These are phyloP conservation scores for Aureobasidium sp. DNA, from an alignment of 2,329 filamentous ascomycete genomes.

Conservation along the genomic window DNA sequence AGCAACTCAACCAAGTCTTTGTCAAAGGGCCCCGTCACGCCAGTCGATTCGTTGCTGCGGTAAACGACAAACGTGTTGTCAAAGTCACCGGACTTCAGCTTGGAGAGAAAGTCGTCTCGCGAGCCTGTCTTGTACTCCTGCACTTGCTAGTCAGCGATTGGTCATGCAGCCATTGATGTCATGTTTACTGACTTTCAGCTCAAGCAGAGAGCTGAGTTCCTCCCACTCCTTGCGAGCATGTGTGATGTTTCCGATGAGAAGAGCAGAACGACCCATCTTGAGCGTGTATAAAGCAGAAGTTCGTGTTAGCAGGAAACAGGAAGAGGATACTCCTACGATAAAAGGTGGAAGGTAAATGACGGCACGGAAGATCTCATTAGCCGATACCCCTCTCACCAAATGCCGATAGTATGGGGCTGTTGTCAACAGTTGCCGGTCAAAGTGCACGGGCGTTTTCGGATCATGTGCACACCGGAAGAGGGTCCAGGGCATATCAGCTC, in stretches of 20 bases:
- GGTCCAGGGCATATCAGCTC: neutral
- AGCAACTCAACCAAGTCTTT: slow-evolving; percentile 35
- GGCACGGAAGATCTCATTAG: neutral
- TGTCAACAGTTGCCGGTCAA: neutral
- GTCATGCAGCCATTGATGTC: neutral
- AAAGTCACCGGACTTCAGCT: slow-evolving; percentile 47
- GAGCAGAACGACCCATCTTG: slow-evolving; percentile 23
- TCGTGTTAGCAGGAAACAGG: neutral
- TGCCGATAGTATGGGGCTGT: neutral
- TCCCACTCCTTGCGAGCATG: slow-evolving; percentile 42
- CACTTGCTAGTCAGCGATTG: neutral
- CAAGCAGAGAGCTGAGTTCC: slow-evolving; percentile 26
- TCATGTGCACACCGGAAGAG: neutral
- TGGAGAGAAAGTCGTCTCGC: slow-evolving; percentile 47
- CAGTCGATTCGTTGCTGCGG: slow-evolving; percentile 49
- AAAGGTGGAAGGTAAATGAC: neutral
- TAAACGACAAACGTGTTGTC: slow-evolving; percentile 50
- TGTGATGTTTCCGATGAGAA: slow-evolving; percentile 38
- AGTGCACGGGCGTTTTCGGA: neutral
- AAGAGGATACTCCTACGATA: neutral
- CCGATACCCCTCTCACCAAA: neutral
- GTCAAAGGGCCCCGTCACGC: slow-evolving; percentile 39
- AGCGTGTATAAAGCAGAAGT: neutral
- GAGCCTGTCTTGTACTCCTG: slow-evolving; percentile 48
- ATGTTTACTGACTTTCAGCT: slow-evolving; percentile 23